Conservation (phyloP, 371 early-diverging fungal species). For the Rhizopus delemar region DNA sequence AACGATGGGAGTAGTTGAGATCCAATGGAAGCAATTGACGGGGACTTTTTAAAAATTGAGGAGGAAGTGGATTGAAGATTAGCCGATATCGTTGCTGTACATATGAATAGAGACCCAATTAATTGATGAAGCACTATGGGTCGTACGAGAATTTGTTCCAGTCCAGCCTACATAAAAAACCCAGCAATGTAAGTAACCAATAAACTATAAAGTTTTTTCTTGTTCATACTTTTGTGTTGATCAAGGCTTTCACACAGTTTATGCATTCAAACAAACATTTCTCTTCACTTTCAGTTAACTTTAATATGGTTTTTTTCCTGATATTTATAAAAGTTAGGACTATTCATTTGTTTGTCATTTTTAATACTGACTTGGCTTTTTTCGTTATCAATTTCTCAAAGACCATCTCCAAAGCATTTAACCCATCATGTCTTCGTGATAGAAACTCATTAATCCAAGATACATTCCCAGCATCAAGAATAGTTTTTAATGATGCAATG, state of each 20-base stretch:
- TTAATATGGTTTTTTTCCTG: slow-evolving; percentile 23
- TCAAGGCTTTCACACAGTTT: slow-evolving; percentile 56
- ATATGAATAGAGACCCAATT: slow-evolving; percentile 27
- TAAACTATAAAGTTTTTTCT: slow-evolving; percentile 1
- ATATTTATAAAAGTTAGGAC: background rate
- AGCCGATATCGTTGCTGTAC: slow-evolving; percentile 9
- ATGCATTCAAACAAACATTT: slow-evolving; percentile 57
- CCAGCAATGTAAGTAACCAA: background rate
- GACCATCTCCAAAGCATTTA: slow-evolving; percentile 56
- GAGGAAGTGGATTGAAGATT: slow-evolving; percentile 9
- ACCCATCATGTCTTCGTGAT: slow-evolving; percentile 47
- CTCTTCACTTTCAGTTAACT: slow-evolving; percentile 29
- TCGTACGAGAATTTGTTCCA: slow-evolving; percentile 52
- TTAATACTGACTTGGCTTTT: slow-evolving; percentile 43
- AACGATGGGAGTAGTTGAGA: slow-evolving; percentile 24
- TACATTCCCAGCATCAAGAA: slow-evolving; percentile 51
- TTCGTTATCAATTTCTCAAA: slow-evolving; percentile 51
- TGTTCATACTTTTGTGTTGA: slow-evolving; percentile 58
- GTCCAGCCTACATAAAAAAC: slow-evolving; percentile 47
- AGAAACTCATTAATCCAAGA: slow-evolving; percentile 66
- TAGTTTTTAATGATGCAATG: slow-evolving; percentile 51
- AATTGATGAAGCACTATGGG: slow-evolving; percentile 39
- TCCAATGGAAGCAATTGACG: slow-evolving; percentile 25
- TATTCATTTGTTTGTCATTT: background rate
- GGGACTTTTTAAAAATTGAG: slow-evolving; percentile 16